Evolutionary conservation across 805 yeast species (phyloP).

Genomic region (Yamadazyma akitaensis): DNA sequence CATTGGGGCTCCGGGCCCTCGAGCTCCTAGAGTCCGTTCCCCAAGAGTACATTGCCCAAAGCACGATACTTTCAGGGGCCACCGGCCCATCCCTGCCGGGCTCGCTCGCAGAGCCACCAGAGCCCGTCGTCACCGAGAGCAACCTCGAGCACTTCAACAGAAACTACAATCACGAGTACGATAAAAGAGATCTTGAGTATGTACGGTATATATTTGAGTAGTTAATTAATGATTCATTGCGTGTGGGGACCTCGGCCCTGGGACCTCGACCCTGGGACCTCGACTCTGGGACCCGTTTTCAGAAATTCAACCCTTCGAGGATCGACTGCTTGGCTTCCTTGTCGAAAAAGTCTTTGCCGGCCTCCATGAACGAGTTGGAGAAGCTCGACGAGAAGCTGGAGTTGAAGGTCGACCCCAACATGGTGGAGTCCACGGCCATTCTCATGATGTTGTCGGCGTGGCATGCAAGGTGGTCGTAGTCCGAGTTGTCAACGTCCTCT

Average conservation of each 20-base stretch:
- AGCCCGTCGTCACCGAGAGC: background rate
- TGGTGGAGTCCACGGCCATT: conserved; percentile 47
- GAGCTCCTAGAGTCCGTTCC: conserved; percentile 17
- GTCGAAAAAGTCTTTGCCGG: conserved; percentile 17
- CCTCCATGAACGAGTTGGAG: conserved; percentile 27
- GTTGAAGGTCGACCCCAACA: conserved; percentile 41
- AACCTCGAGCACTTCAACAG: conserved; percentile 12
- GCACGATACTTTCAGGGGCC: background rate
- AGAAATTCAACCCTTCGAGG: conserved; percentile 16
- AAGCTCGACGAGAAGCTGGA: conserved; percentile 36
- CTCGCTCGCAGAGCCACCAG: background rate
- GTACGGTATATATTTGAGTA: conserved; percentile 14
- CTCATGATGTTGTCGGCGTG: conserved; percentile 45
- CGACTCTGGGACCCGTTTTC: too few relatives aligned
- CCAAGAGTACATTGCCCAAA: background rate
- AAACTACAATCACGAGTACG: conserved; percentile 19
- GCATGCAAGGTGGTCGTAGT: conserved; percentile 40
- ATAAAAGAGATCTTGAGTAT: conserved; percentile 24
- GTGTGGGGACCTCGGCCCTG: too few relatives aligned
- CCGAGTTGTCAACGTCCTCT: conserved; percentile 19
- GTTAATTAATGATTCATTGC: too few relatives aligned
- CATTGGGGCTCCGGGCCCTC: conserved; percentile 6
- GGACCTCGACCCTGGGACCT: too few relatives aligned
- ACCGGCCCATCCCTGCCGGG: background rate
- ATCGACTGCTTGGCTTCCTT: conserved; percentile 16